Base-by-base conservation (phyloP, 257 asterid species). In the Sherardia arvensis region DNA sequence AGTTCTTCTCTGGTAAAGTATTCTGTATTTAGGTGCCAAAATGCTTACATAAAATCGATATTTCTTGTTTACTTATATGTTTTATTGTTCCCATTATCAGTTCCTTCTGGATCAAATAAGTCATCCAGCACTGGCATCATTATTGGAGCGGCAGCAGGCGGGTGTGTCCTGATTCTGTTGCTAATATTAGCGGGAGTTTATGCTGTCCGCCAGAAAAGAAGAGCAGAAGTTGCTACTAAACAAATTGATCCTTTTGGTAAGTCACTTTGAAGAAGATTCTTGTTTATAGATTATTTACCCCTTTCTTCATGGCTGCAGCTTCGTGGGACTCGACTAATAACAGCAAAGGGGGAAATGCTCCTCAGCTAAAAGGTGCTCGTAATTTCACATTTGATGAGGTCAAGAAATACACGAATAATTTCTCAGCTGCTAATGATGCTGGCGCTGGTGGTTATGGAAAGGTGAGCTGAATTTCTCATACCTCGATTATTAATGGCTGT, bases 401-500 rank as follows among this genome's bases (percentile, higher is more conserved):
- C 28, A 88, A 80, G 73, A 91, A 71, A 70, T 77, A 58, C 83
- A 84, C 98, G 54, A 82, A 83, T 67, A 88, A 86, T 79, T 91
- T 88, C 69, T 80, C 95, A 2, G 85, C 78, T 40, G 25, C 29
- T 36, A 91, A 88, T 74, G 75, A 59, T 29, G 68, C 86, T 27
- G 98, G 98, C 61, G 74, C 72, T 36, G 98, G 98, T 66, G 98
- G 98, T 64, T 91, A 84, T 71, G 98, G 98, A 47, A 91, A 88
- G 95, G 98, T 91, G 57, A 59, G 70, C 38, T 59, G 61, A 65
- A 25, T 21, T n/a, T 22, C 72, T 55, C 22, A 7, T 21, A 22
- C 27, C 23, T 49, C 22, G 53, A 17, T 4, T 48, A 20, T 15
- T 47, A 47, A 4, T 43, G 53, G 53, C 18, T 49, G 8, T 18